Evolutionary conservation across 192 early-diverging fungal species (phyloP), one percentile per base, ranked within the genome.

Genomic region (Coemansia sp.): DNA sequence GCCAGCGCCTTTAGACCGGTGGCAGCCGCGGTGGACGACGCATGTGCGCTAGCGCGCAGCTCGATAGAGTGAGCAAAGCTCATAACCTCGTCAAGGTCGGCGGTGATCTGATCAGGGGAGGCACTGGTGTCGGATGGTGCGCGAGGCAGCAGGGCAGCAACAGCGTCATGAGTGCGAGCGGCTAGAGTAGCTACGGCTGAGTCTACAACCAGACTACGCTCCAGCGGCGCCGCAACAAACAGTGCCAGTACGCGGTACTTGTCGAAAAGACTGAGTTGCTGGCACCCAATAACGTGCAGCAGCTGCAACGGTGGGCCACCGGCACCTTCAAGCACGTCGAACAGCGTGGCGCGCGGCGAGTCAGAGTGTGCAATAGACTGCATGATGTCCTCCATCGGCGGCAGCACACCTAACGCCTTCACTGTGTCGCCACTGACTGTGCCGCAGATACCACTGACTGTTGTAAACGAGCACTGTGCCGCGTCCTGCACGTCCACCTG

Each of bases 371-470:
- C 58, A 19, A 76, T 63, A 5, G 61, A 57, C 32, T 62, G 66
- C 74, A 75, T 72, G 10, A 81, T 64, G 7, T 75, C 67, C 64
- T 81, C 78, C 73, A 81, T 73, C 1, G 74, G 70, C 6, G 78
- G 78, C 63, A 81, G 58, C 67, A 69, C 71, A 1, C 78, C 78
- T 52, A 75, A 57, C 4, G 78, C 78, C 23, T 66, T 59, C 4
- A 81, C 70, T 6, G 70, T 63, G 22, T 60, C 67, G 4, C 61
- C 29, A 67, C 72, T 74, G 19, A 76, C 63, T 2, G 57, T 66
- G 2, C 78, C 78, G 50, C 67, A 73, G 67, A 81, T 76, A 5
- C 78, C 78, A 29, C 78, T 81, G 10, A 56, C 51, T 0, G 73
- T 75, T 10, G 74, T 76, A 54, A 81, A 81, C 57, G 72, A 72